Evolutionary conservation across 2,329 filamentous ascomycete species (phyloP), one percentile per base, ranked within the genome.

Genomic region (Stachybotrys elegans): DNA sequence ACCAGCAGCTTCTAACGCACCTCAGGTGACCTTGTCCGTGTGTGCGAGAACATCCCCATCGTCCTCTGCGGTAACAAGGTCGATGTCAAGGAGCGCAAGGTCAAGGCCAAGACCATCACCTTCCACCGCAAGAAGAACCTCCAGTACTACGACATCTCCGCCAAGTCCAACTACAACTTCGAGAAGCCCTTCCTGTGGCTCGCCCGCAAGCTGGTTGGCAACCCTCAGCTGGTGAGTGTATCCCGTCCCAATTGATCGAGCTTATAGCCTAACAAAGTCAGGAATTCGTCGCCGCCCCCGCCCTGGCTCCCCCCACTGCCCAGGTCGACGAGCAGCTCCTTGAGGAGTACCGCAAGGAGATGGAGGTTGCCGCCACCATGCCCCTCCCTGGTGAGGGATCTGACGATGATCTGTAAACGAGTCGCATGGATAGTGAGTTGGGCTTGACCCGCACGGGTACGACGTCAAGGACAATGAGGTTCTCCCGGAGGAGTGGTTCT

Each of bases 81-180:
- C 70, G 92, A 98, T 65, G 93, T 98, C 55, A 98, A 98, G 87
- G 93, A 98, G 83, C 89, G 93, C 73, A 98, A 98, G 79, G 93
- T 98, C 69, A 98, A 98, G 85, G 93, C 93, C 67, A 98, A 98
- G 88, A 94, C 92, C 68, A 98, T 98, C 75, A 98, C 93, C 57
- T 98, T 98, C 88, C 93, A 98, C 83, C 89, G 93, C 76, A 98
- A 98, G 88, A 98, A 98, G 86, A 98, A 97, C 76, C 85, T 98
- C 43, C 93, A 98, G 76, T 98, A 97, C 83, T 98, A 98, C 81
- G 93, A 97, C 62, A 97, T 97, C 70, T 96, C 90, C 34, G 93
- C 93, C 73, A 98, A 97, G 81, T 96, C 91, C 66, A 97, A 97
- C 82, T 97, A 98, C 79, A 97, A 97, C 84, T 97, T 97, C 72